Evolutionary conservation across 2,329 filamentous ascomycete genomes (phyloP).

Genomic region (Apiospora saccharicola): DNA sequence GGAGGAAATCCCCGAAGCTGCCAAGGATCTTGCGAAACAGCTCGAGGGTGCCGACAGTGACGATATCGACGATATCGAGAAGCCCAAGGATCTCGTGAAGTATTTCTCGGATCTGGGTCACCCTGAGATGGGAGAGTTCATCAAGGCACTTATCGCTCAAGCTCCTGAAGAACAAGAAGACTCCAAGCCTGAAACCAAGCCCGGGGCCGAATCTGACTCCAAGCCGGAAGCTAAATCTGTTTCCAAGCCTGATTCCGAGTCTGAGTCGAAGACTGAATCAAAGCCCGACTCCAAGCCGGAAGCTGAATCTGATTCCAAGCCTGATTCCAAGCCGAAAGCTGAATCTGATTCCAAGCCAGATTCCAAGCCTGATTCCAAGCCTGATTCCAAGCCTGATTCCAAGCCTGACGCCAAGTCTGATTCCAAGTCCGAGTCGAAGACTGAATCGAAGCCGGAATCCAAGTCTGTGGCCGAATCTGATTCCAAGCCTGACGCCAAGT

Average conservation of each 20-base stretch:
- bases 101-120: slow-evolving; percentile 39
- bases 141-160: slow-evolving; percentile 35
- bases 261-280: background rate
- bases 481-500: background rate
- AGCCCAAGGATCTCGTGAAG: slow-evolving; percentile 33
- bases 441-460: background rate
- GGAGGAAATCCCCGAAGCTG: background rate
- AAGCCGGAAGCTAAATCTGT: background rate
- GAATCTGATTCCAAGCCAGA: background rate
- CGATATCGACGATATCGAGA: background rate
- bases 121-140: slow-evolving; percentile 41
- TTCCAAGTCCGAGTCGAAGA: background rate
- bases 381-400: too few relatives aligned
- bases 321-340: background rate
- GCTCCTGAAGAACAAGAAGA: slow-evolving; percentile 20
- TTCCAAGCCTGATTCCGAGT: background rate
- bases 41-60: background rate
- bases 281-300: too few relatives aligned
- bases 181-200: background rate
- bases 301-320: background rate
- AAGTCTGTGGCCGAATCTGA: background rate
- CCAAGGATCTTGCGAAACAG: background rate
- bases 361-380: background rate
- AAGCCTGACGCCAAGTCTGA: too few relatives aligned
- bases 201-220: background rate